Evolutionary conservation across 1,284 basidiomycete species (phyloP).

Genomic region (Ceratobasidium sp.): DNA sequence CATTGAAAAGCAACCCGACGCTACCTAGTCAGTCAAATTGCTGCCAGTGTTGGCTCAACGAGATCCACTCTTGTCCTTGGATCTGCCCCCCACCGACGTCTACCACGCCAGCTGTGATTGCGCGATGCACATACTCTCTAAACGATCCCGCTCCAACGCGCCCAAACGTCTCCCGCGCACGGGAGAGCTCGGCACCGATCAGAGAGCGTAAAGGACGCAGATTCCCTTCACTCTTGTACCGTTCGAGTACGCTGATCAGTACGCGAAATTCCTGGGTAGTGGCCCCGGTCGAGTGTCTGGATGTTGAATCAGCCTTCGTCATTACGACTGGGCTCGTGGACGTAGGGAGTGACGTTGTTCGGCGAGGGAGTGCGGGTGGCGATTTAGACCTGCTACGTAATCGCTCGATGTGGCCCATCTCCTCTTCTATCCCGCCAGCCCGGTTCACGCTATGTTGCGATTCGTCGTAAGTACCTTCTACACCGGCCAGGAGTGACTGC

Average conservation of each 20-base stretch:
- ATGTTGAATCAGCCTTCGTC: not conserved
- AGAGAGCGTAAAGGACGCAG: slow-evolving; percentile 22
- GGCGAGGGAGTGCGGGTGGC: slow-evolving; percentile 5
- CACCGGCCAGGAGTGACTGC: slow-evolving; percentile 30
- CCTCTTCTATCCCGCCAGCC: not conserved
- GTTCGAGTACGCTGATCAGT: slow-evolving; percentile 23
- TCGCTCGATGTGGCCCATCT: not conserved
- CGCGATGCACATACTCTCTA: slow-evolving; percentile 28
- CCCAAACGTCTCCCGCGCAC: not conserved
- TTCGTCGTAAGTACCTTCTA: not conserved
- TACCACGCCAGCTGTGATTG: slow-evolving; percentile 22
- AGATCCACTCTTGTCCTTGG: slow-evolving; percentile 38
- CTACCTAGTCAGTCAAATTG: no score
- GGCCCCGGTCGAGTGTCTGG: not conserved
- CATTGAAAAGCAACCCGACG: no score
- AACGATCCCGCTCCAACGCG: slow-evolving; percentile 10
- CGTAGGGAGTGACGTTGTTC: slow-evolving; percentile 5
- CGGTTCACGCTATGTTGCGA: not conserved
- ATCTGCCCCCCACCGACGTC: slow-evolving; percentile 23
- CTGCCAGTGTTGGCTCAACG: slow-evolving; percentile 20
- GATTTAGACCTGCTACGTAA: slow-evolving; percentile 24
- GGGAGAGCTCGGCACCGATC: slow-evolving; percentile 23
- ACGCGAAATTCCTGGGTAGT: slow-evolving; percentile 14
- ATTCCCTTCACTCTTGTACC: not conserved
- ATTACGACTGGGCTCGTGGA: not conserved